These are phyloP conservation scores for Microdochium trichocladiopsis DNA, from an alignment of 2,329 filamentous ascomycete species.

Conservation along the genomic window DNA sequence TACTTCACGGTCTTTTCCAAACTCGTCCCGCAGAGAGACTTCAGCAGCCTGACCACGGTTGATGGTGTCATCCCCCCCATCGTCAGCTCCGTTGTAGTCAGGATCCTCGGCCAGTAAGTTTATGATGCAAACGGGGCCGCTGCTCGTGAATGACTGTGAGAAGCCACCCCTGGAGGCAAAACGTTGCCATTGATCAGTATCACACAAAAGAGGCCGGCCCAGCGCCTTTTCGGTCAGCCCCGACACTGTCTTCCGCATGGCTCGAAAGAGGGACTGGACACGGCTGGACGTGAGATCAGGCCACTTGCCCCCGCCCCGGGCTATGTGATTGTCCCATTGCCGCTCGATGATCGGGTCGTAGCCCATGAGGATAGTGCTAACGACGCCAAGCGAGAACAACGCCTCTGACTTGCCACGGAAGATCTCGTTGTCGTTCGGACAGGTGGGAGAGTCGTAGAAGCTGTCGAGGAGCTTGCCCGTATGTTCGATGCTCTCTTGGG, in stretches of 20 bases:
- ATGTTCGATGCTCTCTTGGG: neutral
- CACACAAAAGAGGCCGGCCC: too few species aligned
- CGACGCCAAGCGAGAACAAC: neutral
- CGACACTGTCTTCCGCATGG: neutral
- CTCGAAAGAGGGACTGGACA: neutral
- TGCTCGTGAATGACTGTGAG: too few species aligned
- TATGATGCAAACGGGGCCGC: too few species aligned
- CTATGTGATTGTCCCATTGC: neutral
- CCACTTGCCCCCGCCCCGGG: neutral
- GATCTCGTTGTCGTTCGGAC: neutral
- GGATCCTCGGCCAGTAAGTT: too few species aligned
- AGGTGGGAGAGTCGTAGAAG: neutral
- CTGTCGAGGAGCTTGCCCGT: neutral
- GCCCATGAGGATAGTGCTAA: neutral
- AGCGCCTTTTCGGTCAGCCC: neutral
- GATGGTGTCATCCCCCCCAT: too few species aligned
- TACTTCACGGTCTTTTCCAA: too few species aligned
- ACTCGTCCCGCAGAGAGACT: too few species aligned
- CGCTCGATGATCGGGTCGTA: neutral
- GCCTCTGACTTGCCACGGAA: neutral
- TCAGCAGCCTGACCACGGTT: too few species aligned
- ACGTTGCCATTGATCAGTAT: too few species aligned
- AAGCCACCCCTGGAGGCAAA: too few species aligned
- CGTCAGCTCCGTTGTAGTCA: too few species aligned
- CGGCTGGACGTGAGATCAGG: neutral